Percentiles rank a stretch among this genome's conserved stretches.
These are phyloP conservation scores for Saksenaea oblongispora DNA, from an alignment of 371 early-diverging fungal species.

Conservation along the genomic window DNA sequence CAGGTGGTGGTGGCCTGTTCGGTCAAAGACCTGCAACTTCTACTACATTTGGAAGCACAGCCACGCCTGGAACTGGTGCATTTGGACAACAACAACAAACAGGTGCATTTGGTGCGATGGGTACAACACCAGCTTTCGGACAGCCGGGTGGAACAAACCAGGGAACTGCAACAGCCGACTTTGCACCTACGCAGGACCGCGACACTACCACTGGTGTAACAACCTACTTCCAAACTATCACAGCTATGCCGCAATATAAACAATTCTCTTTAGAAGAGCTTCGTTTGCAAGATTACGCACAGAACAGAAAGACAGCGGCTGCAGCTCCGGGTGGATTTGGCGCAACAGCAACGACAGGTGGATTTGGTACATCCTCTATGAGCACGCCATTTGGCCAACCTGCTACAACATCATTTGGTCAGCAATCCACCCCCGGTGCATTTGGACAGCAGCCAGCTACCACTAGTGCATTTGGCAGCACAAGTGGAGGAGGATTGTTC, in stretches of 20 bases:
- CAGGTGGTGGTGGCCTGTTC: slow-evolving; percentile 47
- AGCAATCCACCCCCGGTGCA: too few species aligned
- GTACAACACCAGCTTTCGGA: slow-evolving; percentile 50
- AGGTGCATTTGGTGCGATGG: slow-evolving; percentile 36
- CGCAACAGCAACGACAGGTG: slow-evolving; percentile 19
- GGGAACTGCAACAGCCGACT: slow-evolving; percentile 85
- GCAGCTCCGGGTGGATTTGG: slow-evolving; percentile 42
- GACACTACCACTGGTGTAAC: slow-evolving; percentile 61
- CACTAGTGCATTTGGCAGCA: slow-evolving; percentile 25
- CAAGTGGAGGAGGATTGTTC: slow-evolving; percentile 15
- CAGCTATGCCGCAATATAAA: slow-evolving; percentile 90
- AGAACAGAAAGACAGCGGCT: slow-evolving; percentile 70
- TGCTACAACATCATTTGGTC: slow-evolving; percentile 49
- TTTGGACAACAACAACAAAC: slow-evolving; percentile 17
- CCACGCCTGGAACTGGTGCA: slow-evolving; percentile 12
- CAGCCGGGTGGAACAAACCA: slow-evolving; percentile 51
- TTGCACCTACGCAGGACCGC: slow-evolving; percentile 64
- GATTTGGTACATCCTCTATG: slow-evolving; percentile 46
- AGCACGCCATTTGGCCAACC: slow-evolving; percentile 34
- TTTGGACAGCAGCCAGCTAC: slow-evolving; percentile 7
- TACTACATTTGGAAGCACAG: slow-evolving; percentile 23
- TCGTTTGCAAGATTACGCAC: slow-evolving; percentile 86
- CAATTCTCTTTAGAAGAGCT: slow-evolving; percentile 91
- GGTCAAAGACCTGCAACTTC: slow-evolving; percentile 34
- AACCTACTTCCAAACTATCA: slow-evolving; percentile 74